These are phyloP conservation scores for Salvia miltiorrhiza DNA, from an alignment of 257 asterid species.

Conservation along the genomic window DNA sequence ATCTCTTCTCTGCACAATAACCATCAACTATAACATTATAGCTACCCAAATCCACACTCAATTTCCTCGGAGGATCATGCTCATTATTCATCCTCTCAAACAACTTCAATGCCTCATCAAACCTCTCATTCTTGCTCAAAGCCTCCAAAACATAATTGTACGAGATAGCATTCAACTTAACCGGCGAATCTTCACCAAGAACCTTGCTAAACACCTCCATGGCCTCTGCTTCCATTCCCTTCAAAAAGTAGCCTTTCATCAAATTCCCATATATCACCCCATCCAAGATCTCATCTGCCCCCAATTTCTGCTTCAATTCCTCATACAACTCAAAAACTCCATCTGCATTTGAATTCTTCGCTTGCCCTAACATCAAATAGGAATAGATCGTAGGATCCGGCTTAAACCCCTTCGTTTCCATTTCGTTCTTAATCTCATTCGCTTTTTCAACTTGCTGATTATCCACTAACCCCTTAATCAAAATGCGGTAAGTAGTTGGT, in stretches of 20 bases:
- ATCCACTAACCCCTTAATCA: slow-evolving; percentile 74
- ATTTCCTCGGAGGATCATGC: slow-evolving; percentile 72
- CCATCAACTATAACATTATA: slow-evolving; percentile 82
- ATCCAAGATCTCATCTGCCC: slow-evolving; percentile 47
- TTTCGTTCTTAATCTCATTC: slow-evolving; percentile 62
- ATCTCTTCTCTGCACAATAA: slow-evolving; percentile 63
- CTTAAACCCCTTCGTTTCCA: slow-evolving; percentile 55
- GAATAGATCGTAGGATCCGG: slow-evolving; percentile 61
- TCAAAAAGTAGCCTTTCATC: slow-evolving; percentile 87
- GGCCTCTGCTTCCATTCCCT: slow-evolving; percentile 79
- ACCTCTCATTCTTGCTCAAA: slow-evolving; percentile 74
- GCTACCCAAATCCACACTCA: slow-evolving; percentile 84
- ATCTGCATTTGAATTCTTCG: slow-evolving; percentile 50
- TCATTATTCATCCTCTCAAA: slow-evolving; percentile 77
- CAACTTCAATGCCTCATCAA: slow-evolving; percentile 72
- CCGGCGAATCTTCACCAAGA: slow-evolving; percentile 44
- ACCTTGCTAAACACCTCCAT: slow-evolving; percentile 68
- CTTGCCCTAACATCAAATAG: slow-evolving; percentile 72
- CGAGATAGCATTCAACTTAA: slow-evolving; percentile 69
- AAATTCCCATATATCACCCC: slow-evolving; percentile 81
- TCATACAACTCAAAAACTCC: slow-evolving; percentile 64
- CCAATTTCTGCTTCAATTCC: slow-evolving; percentile 77
- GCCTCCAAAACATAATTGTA: slow-evolving; percentile 77
- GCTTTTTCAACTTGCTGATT: slow-evolving; percentile 61
- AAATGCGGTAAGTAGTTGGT: slow-evolving; percentile 65